Conservation (phyloP, 208 protist species). For the Crithidia fasciculata region DNA sequence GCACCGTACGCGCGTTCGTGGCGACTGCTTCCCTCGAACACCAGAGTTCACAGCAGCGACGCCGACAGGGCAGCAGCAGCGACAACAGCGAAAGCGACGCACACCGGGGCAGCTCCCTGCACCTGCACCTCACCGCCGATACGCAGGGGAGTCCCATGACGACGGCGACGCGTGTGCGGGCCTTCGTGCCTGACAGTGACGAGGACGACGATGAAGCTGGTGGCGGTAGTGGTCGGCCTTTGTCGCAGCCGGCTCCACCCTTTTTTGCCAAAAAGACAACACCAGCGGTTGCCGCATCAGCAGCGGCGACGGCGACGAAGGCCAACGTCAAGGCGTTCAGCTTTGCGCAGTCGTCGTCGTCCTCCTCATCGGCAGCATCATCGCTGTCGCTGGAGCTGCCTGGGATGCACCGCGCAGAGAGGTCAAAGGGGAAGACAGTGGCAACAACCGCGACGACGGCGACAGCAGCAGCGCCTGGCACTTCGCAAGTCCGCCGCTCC, state of each 20-base stretch:
- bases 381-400: conserved; percentile 9
- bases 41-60: not conserved
- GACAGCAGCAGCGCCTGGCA: not conserved
- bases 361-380: conserved; percentile 13
- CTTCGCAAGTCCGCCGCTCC: not conserved
- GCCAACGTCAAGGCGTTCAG: conserved; percentile 2
- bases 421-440: not conserved
- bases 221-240: not conserved
- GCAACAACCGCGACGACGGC: not conserved
- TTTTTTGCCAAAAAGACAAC: conserved; percentile 15
- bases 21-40: conserved; percentile 2
- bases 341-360: conserved; percentile 21
- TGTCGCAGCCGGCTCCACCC: conserved; percentile 19
- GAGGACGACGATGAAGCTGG: conserved; percentile 1
- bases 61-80: not conserved
- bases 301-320: not conserved
- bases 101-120: conserved; percentile 12
- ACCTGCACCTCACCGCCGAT: conserved; percentile 13
- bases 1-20: conserved; percentile 20
- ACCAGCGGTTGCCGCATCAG: not conserved
- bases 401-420: not conserved
- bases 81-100: not conserved
- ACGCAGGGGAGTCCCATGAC: conserved; percentile 6
- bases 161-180: not conserved
- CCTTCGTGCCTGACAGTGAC: not conserved